A percentile compares a stretch with the other conserved stretches of the same genome.
These are phyloP conservation scores for Pyronema domesticum DNA, from an alignment of 495 filamentous ascomycete species.

Conservation along the genomic window DNA sequence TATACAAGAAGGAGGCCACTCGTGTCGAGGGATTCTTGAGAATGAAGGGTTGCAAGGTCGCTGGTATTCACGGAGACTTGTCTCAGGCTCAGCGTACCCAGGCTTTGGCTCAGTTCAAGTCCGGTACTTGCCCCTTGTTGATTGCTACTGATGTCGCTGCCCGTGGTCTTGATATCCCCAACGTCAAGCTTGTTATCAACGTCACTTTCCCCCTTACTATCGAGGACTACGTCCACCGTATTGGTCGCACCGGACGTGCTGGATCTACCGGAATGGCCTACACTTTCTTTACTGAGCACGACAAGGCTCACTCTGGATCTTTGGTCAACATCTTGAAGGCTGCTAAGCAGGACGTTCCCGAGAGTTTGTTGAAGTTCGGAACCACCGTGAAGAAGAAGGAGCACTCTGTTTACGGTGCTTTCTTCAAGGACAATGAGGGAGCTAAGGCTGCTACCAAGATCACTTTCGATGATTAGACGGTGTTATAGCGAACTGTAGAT, in stretches of 20 bases:
- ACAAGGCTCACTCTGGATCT: constrained; percentile 40
- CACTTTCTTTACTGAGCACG: constrained; percentile 84
- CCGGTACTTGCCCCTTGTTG: constrained; percentile 66
- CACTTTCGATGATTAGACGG: constrained; percentile 54
- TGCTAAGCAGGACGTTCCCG: constrained; percentile 74
- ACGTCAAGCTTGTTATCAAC: constrained; percentile 83
- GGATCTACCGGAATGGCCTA: constrained; percentile 79
- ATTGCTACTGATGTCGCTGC: constrained; percentile 96
- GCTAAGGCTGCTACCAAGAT: constrained; percentile 81
- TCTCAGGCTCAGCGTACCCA: constrained; percentile 65
- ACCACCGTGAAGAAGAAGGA: constrained; percentile 98
- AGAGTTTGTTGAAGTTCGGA: constrained; percentile 74
- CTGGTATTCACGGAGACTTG: constrained; percentile 83
- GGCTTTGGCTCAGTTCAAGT: constrained; percentile 74
- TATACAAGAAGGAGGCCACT: constrained; percentile 95
- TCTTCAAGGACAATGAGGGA: constrained; percentile 52
- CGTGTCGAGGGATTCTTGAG: constrained; percentile 68
- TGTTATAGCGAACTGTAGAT: neutral
- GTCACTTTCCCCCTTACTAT: constrained; percentile 55
- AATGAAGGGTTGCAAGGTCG: constrained; percentile 53
- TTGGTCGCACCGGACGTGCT: constrained; percentile 83
- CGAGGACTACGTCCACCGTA: constrained; percentile 95
- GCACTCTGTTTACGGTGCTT: constrained; percentile 80
- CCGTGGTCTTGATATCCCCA: constrained; percentile 84
- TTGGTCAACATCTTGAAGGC: constrained; percentile 83